Evolutionary conservation across 495 filamentous ascomycete species (phyloP).

Genomic region (Monascus purpureus): DNA sequence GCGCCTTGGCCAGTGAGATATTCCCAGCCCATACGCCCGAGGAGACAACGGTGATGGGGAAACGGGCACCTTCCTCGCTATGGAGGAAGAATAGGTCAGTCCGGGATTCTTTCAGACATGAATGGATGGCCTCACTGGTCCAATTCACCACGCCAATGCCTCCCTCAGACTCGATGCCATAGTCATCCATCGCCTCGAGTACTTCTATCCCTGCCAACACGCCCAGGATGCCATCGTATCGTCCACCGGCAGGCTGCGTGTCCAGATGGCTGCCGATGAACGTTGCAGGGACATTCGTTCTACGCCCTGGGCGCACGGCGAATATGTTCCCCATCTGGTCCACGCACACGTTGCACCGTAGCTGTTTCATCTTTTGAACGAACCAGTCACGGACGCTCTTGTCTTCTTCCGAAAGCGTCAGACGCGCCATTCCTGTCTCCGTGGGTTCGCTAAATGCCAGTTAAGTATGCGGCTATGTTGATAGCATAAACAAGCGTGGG

Average conservation of each 20-base stretch:
- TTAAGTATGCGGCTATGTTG: too few species aligned
- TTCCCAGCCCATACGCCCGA: slow-evolving; percentile 66
- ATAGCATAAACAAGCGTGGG: slow-evolving; percentile 1
- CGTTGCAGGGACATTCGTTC: slow-evolving; percentile 41
- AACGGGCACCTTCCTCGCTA: slow-evolving; percentile 66
- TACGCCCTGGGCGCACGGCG: slow-evolving; percentile 48
- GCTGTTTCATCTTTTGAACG: slow-evolving; percentile 42
- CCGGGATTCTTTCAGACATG: slow-evolving; percentile 7
- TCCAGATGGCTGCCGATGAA: slow-evolving; percentile 65
- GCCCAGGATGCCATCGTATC: slow-evolving; percentile 65
- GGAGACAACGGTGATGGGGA: slow-evolving; percentile 61
- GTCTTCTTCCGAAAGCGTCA: slow-evolving; percentile 57
- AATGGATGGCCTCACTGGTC: slow-evolving; percentile 46
- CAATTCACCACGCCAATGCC: slow-evolving; percentile 65
- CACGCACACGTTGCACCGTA: slow-evolving; percentile 48
- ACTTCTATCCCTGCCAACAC: slow-evolving; percentile 60
- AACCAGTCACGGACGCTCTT: slow-evolving; percentile 67
- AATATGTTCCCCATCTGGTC: slow-evolving; percentile 70
- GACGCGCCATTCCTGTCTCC: slow-evolving; percentile 52
- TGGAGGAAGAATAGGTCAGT: neutral
- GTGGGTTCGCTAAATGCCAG: slow-evolving; percentile 28
- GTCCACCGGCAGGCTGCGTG: slow-evolving; percentile 62
- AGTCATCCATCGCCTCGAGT: slow-evolving; percentile 52
- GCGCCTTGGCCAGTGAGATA: slow-evolving; percentile 48
- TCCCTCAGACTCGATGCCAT: slow-evolving; percentile 51